Percentiles rank a stretch among this genome's conserved stretches.
phyloP scores from a whole-genome alignment of 129 eudicot genomes.

The Helichrysum umbraculigerum region DNA sequence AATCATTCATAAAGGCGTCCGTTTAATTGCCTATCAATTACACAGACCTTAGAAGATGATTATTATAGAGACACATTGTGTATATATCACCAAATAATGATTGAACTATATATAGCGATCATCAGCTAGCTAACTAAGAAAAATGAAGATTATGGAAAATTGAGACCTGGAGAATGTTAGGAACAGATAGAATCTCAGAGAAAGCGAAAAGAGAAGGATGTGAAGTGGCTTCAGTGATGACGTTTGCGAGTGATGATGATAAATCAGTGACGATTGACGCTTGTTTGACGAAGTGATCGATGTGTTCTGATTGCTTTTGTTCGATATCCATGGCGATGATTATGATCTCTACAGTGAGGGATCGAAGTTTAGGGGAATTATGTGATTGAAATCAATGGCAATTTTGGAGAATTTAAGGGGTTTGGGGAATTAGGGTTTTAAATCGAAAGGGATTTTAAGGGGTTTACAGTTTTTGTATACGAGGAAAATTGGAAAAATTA shows the following conservation, averaged over 20 bases:
- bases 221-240: conserved; percentile 79
- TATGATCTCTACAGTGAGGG: conserved; percentile 21
- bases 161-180: conserved; percentile 65
- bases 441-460: not conserved
- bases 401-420: conserved; percentile 3
- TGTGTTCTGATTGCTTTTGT: conserved; percentile 84
- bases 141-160: not conserved
- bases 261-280: conserved; percentile 54
- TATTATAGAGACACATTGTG: not conserved
- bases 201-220: conserved; percentile 93
- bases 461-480: not conserved
- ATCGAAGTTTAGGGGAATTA: conserved; percentile 12
- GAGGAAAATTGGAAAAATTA: no score
- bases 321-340: conserved; percentile 60
- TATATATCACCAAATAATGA: not conserved
- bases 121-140: conserved; percentile 1
- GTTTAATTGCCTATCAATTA: not conserved
- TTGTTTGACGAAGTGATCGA: conserved; percentile 77
- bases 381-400: not conserved
- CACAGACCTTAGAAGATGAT: not conserved
- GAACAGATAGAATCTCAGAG: conserved; percentile 88
- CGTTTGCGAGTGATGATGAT: conserved; percentile 44
- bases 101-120: not conserved
- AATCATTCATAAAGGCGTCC: not conserved
- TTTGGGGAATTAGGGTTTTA: conserved; percentile 30